Percentiles rank a stretch among this genome's conserved stretches.
phyloP scores from a whole-genome alignment of 148 eudicot species.

The Dianthus caryophyllus region DNA sequence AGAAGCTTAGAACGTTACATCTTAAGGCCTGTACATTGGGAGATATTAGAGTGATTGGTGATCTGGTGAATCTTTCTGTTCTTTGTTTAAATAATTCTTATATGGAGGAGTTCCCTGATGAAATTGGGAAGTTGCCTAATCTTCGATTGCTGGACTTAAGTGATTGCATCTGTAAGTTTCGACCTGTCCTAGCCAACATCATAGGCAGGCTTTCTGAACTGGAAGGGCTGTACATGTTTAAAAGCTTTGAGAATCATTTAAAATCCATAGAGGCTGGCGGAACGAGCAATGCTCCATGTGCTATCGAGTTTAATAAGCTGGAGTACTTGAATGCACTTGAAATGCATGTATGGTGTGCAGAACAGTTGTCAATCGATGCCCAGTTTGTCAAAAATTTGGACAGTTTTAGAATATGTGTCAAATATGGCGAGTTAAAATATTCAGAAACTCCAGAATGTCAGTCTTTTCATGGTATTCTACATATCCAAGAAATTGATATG shows the following conservation, averaged over 20 bases:
- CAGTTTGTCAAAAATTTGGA: background rate
- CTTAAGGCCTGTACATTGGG: slow-evolving; percentile 14
- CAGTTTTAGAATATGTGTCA: background rate
- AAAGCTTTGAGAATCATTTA: background rate
- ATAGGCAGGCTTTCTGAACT: background rate
- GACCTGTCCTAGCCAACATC: background rate
- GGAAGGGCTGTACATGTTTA: slow-evolving; percentile 3
- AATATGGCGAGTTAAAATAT: background rate
- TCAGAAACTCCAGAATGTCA: background rate
- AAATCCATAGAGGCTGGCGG: background rate
- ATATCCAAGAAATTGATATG: too few relatives aligned
- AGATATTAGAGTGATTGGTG: background rate
- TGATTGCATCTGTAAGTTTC: background rate
- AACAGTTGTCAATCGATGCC: background rate
- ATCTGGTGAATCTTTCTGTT: background rate
- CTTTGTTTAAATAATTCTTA: background rate
- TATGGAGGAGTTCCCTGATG: background rate
- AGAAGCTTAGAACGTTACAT: slow-evolving; percentile 4
- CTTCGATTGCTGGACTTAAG: slow-evolving; percentile 19
- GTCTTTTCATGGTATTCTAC: background rate
- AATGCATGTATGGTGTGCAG: background rate
- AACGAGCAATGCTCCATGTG: background rate
- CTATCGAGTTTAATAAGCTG: too few relatives aligned
- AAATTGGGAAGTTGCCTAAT: background rate
- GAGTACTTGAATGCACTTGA: slow-evolving; percentile 9